Evolutionary conservation across 768 basidiomycete species (phyloP), one percentile per base, ranked within the genome.

Genomic region (Hydnomerulius pinastri): DNA sequence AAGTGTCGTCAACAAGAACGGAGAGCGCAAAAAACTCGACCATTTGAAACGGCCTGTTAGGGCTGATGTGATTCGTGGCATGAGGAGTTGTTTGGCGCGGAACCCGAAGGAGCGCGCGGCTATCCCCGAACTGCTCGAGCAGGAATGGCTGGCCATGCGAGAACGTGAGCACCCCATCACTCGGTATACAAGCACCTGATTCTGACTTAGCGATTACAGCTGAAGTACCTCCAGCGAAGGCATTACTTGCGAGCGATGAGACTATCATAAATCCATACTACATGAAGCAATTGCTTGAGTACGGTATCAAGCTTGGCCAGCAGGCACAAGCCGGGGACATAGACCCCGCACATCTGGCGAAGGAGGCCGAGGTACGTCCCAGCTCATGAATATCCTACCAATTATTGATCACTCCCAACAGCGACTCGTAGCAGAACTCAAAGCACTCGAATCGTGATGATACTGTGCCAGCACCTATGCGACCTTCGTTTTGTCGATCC

Each of bases 121-220:
- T 5, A 98, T 98, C 54, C 91, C 92, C 2, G 84, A 94, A 62
- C 70, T 99, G 62, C 65, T 98, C 59, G 80, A 82, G 42, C 84
- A 94, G 60, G 83, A 83, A 48, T 96, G 94, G 87, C 63, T 94
- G 46, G 75, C 77, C 10, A 79, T 82, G 78, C 77, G 68, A 35
- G 60, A 70, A 54, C 64, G 67, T 68, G 42, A 60, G 67, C 49
- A 25, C 15, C n/a, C 10, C n/a, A 27, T 41, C 9, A 9, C 12
- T 43, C 20, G 32, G 41, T 11, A 18, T 10, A 18, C 13, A 2
- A 3, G 10, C 1, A 4, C 20, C 24, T 43, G 50, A 32, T 6
- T 10, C 40, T 59, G 2, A 58, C 32, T 4, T 37, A 29, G 29
- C 33, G 28, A 35, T 17, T 18, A 28, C 24, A 67, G 66, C 73